Evolutionary conservation across 345 rosid species (phyloP), one percentile per base, ranked within the genome.

Genomic region (Microthlaspi erraticum): DNA sequence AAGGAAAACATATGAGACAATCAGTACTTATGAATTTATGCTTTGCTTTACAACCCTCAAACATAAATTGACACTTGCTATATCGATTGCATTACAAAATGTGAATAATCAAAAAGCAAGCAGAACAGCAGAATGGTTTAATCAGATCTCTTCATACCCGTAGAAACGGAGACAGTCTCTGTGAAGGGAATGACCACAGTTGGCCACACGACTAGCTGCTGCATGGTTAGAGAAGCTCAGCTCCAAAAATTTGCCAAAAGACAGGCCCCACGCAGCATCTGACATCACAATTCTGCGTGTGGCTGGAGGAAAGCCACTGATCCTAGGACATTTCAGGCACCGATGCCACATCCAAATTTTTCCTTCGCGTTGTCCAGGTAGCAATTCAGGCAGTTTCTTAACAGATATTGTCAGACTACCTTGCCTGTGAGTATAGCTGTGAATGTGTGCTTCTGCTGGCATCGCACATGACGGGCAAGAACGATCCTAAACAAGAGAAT

Each of bases 261-360:
- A 94, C 62, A 94, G 76, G 43, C 96, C 96, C 99, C 98, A 94
- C 12, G 98, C 98, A 73, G 99, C 96, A 85, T 89, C 89, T 58
- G 98, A 94, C 99, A 94, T 94, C 62, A 94, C 85, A 54, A 94
- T 83, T 78, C 99, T 88, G 42, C 87, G 83, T 53, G 99, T 94
- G 64, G 98, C 96, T 4, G 93, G 97, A 74, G 98, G 99, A 74
- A 89, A 88, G 17, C 96, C 93, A 79, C 72, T 79, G 59, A 51
- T 76, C 62, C 98, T 83, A 72, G 98, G 99, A 71, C 99, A 94
- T 69, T 79, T 82, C 70, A 91, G 83, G 78, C 99, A 94, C 76
- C 99, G 80, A 69, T 94, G 99, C 99, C 99, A 94, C 99, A 94
- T 94, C 99, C 99, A 94, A 70, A 94, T 91, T 77, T 88, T 94